Evolutionary conservation across 371 early-diverging fungal species (phyloP).

Genomic region (Mucor saturninus): DNA sequence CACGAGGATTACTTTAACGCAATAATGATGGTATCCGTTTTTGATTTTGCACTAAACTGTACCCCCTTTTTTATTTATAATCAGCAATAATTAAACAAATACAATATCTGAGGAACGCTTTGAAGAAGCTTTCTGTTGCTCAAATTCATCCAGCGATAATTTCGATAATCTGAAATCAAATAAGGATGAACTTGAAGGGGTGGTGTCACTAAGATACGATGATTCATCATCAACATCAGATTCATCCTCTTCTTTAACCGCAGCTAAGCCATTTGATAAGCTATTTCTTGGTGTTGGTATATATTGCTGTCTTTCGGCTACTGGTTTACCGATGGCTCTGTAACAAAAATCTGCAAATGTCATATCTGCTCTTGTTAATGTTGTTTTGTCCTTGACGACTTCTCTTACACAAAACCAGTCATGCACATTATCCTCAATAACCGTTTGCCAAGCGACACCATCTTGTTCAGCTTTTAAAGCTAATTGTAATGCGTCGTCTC

Average conservation of each 20-base stretch:
- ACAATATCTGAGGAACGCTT: constrained; percentile 22
- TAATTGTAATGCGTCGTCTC: constrained; percentile 50
- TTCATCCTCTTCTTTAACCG: constrained; percentile 18
- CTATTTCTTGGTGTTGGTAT: constrained; percentile 42
- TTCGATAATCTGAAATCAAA: constrained; percentile 18
- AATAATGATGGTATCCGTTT: not conserved
- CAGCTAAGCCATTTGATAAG: constrained; percentile 41
- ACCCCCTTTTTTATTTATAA: constrained; percentile 8
- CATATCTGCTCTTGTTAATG: constrained; percentile 39
- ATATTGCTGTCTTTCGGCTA: constrained; percentile 1
- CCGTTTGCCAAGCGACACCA: constrained; percentile 44
- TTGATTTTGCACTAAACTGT: not conserved
- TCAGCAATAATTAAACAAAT: constrained; percentile 20
- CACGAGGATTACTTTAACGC: constrained; percentile 2
- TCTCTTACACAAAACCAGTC: constrained; percentile 59
- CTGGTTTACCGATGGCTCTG: constrained; percentile 21
- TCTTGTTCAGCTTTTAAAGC: constrained; percentile 48
- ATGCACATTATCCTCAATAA: constrained; percentile 48
- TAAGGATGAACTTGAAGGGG: constrained; percentile 8
- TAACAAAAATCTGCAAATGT: constrained; percentile 50
- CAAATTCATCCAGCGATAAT: constrained; percentile 7
- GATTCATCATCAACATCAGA: constrained; percentile 7
- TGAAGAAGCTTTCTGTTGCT: constrained; percentile 7
- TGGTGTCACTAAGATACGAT: constrained; percentile 7
- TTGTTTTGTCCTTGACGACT: constrained; percentile 48